These are phyloP conservation scores for Ogataea nitratoaversa DNA, from an alignment of 805 yeast genomes.

Conservation along the genomic window DNA sequence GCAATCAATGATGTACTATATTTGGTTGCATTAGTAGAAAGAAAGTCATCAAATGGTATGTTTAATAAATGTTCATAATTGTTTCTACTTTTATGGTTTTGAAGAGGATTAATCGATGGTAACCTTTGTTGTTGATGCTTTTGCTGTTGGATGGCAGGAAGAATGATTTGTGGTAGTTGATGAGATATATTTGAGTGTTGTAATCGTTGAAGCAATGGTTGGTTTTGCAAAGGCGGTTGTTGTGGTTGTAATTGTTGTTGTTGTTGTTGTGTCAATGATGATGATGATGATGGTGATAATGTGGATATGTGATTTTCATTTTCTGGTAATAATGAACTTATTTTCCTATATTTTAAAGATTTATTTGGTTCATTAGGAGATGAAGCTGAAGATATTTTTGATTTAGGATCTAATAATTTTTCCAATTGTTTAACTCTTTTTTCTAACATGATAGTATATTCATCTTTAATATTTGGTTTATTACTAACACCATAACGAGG, in stretches of 20 bases:
- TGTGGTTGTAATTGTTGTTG: conserved; percentile 4
- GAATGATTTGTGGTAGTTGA: conserved; percentile 2
- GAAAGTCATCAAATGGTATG: conserved; percentile 19
- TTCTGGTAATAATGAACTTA: conserved; percentile 17
- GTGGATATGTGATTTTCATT: too few species aligned
- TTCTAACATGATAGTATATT: conserved; percentile 54
- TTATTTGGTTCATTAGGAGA: conserved; percentile 6
- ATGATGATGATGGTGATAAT: too few species aligned
- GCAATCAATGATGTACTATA: conserved; percentile 29
- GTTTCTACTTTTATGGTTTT: conserved; percentile 1
- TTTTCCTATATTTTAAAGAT: conserved; percentile 27
- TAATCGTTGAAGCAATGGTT: conserved; percentile 1
- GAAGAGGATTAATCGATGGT: neutral
- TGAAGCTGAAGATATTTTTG: conserved; percentile 1
- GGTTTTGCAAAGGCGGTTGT: neutral
- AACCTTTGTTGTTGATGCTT: conserved; percentile 1
- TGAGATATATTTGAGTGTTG: neutral
- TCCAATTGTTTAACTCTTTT: conserved; percentile 51
- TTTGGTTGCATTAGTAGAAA: conserved; percentile 10
- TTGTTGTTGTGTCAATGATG: conserved; percentile 1
- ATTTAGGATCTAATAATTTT: conserved; percentile 34
- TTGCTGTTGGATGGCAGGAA: neutral
- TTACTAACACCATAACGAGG: conserved; percentile 44
- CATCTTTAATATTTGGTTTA: conserved; percentile 45
- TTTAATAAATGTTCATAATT: conserved; percentile 18